Evolutionary conservation across 2,329 filamentous ascomycete genomes (phyloP).

Genomic region (Periglandula ipomoeae): DNA sequence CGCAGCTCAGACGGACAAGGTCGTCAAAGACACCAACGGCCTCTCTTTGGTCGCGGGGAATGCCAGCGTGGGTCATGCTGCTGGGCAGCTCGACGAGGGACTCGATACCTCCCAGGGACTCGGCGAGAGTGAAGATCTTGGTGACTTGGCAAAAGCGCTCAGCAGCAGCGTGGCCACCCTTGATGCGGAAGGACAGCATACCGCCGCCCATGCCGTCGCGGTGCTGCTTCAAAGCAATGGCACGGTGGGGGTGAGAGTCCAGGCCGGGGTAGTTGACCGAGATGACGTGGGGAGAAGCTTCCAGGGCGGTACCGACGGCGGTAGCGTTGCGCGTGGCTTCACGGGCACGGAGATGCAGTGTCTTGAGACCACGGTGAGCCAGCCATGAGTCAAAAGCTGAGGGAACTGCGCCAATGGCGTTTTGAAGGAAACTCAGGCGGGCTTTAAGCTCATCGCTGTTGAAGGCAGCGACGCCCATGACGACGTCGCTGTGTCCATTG

Average conservation of each 20-base stretch:
- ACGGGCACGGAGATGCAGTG: conserved; percentile 81
- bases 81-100: conserved; percentile 84
- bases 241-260: conserved; percentile 75
- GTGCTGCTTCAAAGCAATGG: conserved; percentile 83
- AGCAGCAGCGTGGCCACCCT: conserved; percentile 75
- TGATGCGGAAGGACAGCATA: conserved; percentile 94
- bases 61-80: conserved; percentile 95
- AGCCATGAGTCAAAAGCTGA: conserved; percentile 97
- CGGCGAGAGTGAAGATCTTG: conserved; percentile 84
- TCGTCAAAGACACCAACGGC: conserved; percentile 92
- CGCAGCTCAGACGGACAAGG: conserved; percentile 85
- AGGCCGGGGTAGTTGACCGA: conserved; percentile 94
- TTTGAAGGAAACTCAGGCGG: conserved; percentile 83
- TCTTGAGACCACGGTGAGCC: conserved; percentile 93
- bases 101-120: conserved; percentile 88
- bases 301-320: conserved; percentile 65
- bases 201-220: conserved; percentile 89
- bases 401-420: conserved; percentile 91
- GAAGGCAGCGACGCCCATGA: conserved; percentile 96
- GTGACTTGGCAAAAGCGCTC: conserved; percentile 88
- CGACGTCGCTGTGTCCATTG: conserved; percentile 92
- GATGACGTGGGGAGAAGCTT: conserved; percentile 72
- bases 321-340: conserved; percentile 79
- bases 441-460: conserved; percentile 73
- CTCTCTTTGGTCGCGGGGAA: conserved; percentile 83